Conservation (phyloP, 2,329 filamentous ascomycete genomes). For the Claviceps arundinis region DNA sequence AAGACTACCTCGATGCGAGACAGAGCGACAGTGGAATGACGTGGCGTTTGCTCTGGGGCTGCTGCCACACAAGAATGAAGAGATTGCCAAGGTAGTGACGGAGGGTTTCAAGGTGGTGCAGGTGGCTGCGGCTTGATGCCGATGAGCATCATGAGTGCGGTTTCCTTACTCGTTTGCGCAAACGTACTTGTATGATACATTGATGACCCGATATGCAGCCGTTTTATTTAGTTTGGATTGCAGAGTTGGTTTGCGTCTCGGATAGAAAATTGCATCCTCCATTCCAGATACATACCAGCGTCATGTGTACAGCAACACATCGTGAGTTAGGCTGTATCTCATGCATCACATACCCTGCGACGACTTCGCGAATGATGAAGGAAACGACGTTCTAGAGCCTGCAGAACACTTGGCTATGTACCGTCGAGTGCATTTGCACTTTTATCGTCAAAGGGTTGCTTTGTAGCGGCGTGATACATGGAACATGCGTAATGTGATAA, state of each 20-base stretch:
- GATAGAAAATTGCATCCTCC: neutral
- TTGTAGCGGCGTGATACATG: no score
- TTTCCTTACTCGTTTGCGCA: neutral
- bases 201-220: neutral
- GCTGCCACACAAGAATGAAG: conserved; percentile 85
- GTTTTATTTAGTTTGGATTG: neutral
- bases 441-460: no score
- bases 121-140: conserved; percentile 38
- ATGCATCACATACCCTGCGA: no score
- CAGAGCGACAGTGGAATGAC: conserved; percentile 93
- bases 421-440: no score
- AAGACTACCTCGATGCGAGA: conserved; percentile 73
- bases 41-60: conserved; percentile 84
- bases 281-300: no score
- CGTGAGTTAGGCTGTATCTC: no score
- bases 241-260: neutral
- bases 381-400: no score
- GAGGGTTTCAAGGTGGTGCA: conserved; percentile 67
- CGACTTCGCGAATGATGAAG: no score
- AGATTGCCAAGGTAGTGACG: conserved; percentile 62
- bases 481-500: no score
- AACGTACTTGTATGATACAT: neutral
- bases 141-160: neutral
- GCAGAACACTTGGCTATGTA: no score
- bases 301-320: no score